Evolutionary conservation across 2,329 filamentous ascomycete species (phyloP).

Genomic region (Paraphoma chrysanthemicola): DNA sequence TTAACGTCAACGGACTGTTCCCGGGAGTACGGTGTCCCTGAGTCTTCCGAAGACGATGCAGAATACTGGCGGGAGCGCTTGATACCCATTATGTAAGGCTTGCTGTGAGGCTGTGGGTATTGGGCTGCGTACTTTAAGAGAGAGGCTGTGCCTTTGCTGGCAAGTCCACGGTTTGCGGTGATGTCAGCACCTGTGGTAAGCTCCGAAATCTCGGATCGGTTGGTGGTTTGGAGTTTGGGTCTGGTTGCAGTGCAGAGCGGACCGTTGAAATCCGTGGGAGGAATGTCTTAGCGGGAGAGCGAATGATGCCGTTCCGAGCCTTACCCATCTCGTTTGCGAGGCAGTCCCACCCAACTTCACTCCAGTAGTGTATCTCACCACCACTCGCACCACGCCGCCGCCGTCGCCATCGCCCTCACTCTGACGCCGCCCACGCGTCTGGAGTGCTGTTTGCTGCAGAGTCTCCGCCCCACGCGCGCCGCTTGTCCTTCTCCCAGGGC

Average conservation of each 20-base stretch:
- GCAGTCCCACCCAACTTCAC: not conserved
- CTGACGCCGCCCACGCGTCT: slow-evolving; percentile 25
- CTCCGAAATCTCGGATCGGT: not conserved
- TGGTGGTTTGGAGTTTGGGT: not conserved
- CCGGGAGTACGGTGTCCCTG: slow-evolving; percentile 38
- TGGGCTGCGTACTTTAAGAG: slow-evolving; percentile 18
- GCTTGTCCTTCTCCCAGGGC: slow-evolving; percentile 43
- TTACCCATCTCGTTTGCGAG: not conserved
- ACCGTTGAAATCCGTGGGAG: not conserved
- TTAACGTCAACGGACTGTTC: slow-evolving; percentile 45
- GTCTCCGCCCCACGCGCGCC: slow-evolving; percentile 24
- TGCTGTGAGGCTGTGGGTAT: slow-evolving; percentile 14
- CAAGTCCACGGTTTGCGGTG: slow-evolving; percentile 1
- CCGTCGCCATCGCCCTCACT: slow-evolving; percentile 14
- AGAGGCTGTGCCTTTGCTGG: slow-evolving; percentile 32
- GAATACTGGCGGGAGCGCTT: slow-evolving; percentile 67
- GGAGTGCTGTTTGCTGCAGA: slow-evolving; percentile 34
- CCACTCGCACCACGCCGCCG: slow-evolving; percentile 10
- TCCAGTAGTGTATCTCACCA: slow-evolving; percentile 10
- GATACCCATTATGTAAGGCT: slow-evolving; percentile 54
- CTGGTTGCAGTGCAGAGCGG: not conserved
- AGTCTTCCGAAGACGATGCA: slow-evolving; percentile 50
- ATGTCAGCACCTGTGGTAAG: not conserved
- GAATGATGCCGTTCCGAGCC: not conserved
- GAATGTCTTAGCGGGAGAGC: not conserved